Evolutionary conservation across 805 yeast genomes (phyloP).

Genomic region (Metschnikowia shivogae): DNA sequence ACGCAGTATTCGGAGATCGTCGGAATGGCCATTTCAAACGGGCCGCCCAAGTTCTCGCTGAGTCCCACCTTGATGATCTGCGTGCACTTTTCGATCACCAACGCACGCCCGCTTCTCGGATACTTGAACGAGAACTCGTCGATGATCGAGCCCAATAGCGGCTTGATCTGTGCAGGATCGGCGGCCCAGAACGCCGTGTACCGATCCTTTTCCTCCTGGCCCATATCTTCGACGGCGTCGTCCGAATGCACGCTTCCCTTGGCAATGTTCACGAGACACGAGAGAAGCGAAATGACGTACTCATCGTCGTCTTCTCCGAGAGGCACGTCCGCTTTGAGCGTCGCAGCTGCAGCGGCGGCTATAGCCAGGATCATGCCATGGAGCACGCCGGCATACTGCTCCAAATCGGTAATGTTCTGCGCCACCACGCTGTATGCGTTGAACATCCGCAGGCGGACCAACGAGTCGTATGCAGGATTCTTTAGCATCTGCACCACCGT

Average conservation of each 20-base stretch:
- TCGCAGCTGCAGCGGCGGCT: conserved; percentile 9
- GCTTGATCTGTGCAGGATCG: conserved; percentile 46
- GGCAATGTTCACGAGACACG: conserved; percentile 67
- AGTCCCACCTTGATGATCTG: conserved; percentile 61
- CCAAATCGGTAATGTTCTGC: conserved; percentile 49
- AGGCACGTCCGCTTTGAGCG: conserved; percentile 12
- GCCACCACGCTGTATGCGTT: conserved; percentile 62
- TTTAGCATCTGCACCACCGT: conserved; percentile 46
- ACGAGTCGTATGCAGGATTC: conserved; percentile 34
- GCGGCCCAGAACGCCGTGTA: conserved; percentile 41
- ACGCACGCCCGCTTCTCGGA: conserved; percentile 38
- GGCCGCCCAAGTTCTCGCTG: conserved; percentile 58
- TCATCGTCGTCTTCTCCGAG: conserved; percentile 30
- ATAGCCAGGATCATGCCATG: conserved; percentile 21
- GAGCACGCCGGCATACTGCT: conserved; percentile 21
- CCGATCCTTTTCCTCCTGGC: conserved; percentile 25
- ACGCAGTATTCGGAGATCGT: conserved; percentile 8
- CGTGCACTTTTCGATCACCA: conserved; percentile 60
- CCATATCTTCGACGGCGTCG: conserved; percentile 37
- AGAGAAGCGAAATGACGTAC: conserved; percentile 52
- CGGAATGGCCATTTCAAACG: conserved; percentile 48
- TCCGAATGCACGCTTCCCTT: conserved; percentile 65
- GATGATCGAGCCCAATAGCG: conserved; percentile 38
- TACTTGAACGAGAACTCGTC: conserved; percentile 39
- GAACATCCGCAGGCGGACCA: conserved; percentile 56